Percentiles rank a stretch among this genome's conserved stretches.
Evolutionary conservation across 805 yeast species (phyloP).

Genomic region (Wickerhamiella australiensis): DNA sequence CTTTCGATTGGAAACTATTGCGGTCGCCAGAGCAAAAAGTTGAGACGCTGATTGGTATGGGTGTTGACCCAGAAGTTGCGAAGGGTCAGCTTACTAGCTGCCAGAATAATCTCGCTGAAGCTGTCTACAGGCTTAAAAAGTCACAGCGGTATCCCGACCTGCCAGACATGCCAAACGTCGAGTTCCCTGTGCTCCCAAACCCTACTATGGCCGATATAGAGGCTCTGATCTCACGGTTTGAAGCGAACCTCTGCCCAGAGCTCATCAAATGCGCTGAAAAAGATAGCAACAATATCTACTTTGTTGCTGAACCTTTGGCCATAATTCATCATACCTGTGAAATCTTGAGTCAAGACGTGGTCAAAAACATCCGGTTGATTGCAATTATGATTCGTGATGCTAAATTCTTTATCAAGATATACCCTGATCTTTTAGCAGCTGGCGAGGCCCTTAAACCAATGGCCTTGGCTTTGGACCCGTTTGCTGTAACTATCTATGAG

Average conservation of each 20-base stretch:
- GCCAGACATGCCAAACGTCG: background rate
- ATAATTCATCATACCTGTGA: background rate
- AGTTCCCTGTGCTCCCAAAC: background rate
- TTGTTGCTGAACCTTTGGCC: background rate
- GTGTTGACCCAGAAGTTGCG: background rate
- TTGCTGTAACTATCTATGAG: constrained; percentile 7
- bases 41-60: background rate
- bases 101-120: background rate
- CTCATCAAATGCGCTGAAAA: background rate
- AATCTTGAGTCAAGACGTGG: background rate
- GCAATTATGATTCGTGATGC: constrained; percentile 1
- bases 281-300: background rate
- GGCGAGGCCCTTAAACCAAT: background rate
- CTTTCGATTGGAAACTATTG: background rate
- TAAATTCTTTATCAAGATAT: background rate
- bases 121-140: background rate
- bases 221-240: background rate
- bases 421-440: background rate
- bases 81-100: background rate
- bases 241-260: background rate
- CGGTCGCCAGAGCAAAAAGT: background rate
- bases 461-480: constrained; percentile 1
- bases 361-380: background rate
- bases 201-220: background rate
- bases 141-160: background rate